Base-by-base conservation (phyloP, 129 eudicot species). In the Solidago caesia region DNA sequence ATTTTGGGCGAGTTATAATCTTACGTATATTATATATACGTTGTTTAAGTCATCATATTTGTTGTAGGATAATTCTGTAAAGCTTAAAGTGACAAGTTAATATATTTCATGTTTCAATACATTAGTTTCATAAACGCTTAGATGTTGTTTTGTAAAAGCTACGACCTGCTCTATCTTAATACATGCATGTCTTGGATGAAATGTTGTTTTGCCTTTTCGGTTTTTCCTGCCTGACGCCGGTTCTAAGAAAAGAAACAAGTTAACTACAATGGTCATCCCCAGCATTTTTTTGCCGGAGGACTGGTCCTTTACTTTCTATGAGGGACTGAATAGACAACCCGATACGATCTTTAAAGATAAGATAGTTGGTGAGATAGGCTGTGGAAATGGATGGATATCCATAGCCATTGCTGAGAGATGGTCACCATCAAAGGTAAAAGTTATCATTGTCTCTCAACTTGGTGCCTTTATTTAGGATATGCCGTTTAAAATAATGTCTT, bases 351-450 rank as follows among this genome's bases (percentile, higher is more conserved):
- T 88, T 63, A 90, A 87, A 82, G 97, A 93, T 82, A 93, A 80
- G 85, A 84, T 86, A 29, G 89, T 93, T 51, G 86, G 96, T 12
- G 98, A 93, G 87, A 92, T 93, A 82, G 98, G 98, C 49, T 88
- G 98, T 70, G 97, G 98, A 64, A 93, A 93, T 77, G 98, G 98
- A 77, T 93, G 98, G 98, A 93, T 93, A 77, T 90, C 98, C 74
- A 90, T 93, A 79, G 97, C 98, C 67, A 78, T 93, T 79, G 98
- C 98, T 67, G 98, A 93, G 80, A 93, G 82, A 74, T 90, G 98
- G 97, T 79, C 73, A 43, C 97, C 97, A 14, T 77, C 49, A 58
- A 92, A 90, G 98, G 98, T 93, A 48, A 44, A 48, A 39, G 29
- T 48, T 64, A 58, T 74, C 25, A 16, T 46, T 61, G 8, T 27